These are phyloP conservation scores for Tilletia walkeri DNA, from an alignment of 1,284 basidiomycete species.

Conservation along the genomic window DNA sequence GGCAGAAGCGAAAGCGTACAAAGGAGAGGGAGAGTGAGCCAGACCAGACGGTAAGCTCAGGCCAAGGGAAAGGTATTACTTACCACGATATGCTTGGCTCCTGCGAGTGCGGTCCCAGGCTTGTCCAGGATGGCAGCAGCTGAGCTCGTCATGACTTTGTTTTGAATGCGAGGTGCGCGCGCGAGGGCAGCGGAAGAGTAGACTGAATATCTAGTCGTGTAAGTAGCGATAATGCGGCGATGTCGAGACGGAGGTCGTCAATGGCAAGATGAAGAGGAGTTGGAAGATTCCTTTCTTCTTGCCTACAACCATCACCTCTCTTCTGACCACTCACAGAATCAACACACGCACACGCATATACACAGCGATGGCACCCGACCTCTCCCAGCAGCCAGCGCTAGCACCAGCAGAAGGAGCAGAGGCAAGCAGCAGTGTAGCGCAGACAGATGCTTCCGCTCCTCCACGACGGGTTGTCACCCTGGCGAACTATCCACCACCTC, in stretches of 20 bases:
- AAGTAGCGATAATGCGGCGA: neutral
- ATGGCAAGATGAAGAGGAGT: neutral
- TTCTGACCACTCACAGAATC: neutral
- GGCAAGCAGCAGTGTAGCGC: neutral
- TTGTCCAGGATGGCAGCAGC: slow-evolving; percentile 15
- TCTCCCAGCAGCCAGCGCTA: slow-evolving; percentile 1
- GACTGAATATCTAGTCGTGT: slow-evolving; percentile 2
- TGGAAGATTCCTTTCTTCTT: no score
- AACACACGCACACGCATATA: no score
- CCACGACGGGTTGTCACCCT: neutral
- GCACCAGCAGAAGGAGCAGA: neutral
- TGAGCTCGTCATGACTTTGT: slow-evolving; percentile 3
- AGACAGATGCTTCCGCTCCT: neutral
- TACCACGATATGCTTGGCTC: slow-evolving; percentile 11
- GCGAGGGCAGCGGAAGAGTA: neutral
- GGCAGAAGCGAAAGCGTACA: neutral
- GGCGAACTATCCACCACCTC: slow-evolving; percentile 3
- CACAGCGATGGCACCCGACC: slow-evolving; percentile 3
- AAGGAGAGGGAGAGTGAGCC: neutral
- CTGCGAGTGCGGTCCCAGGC: neutral
- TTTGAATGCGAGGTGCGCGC: no score
- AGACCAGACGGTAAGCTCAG: neutral
- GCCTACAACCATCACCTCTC: neutral
- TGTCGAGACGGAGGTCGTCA: no score
- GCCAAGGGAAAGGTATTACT: neutral